These are phyloP conservation scores for Colletotrichum gigasporum DNA, from an alignment of 2,329 filamentous ascomycete species.

Conservation along the genomic window DNA sequence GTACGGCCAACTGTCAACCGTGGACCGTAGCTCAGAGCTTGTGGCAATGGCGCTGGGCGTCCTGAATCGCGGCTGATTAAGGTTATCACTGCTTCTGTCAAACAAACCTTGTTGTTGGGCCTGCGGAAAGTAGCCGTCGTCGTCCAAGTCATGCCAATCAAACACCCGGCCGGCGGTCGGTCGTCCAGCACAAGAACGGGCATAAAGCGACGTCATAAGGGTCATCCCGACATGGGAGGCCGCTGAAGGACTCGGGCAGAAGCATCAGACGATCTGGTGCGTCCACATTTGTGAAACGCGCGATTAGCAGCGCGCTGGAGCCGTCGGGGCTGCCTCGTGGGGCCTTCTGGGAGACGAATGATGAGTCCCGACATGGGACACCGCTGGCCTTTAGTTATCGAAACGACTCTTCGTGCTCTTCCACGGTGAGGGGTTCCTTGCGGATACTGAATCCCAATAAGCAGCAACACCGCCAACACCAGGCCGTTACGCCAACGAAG, in stretches of 20 bases:
- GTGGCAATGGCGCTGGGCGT: background rate
- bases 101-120: background rate
- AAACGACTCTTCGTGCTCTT: background rate
- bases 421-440: conserved; percentile 5
- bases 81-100: conserved; percentile 22
- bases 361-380: conserved; percentile 21
- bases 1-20: background rate
- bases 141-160: conserved; percentile 10
- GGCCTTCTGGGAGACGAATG: conserved; percentile 8
- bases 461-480: background rate
- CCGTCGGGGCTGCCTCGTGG: conserved; percentile 9
- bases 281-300: conserved; percentile 27
- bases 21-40: background rate
- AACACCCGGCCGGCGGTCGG: conserved; percentile 6
- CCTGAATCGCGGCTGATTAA: conserved; percentile 20
- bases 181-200: background rate
- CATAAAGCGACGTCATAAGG: conserved; percentile 22
- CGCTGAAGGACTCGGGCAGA: conserved; percentile 5
- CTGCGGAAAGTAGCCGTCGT: conserved; percentile 27
- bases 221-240: background rate
- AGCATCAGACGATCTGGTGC: conserved; percentile 28
- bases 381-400: background rate
- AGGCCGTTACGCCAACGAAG: background rate
- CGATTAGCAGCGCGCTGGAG: conserved; percentile 13
- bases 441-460: background rate